Conservation (phyloP, 495 filamentous ascomycete genomes). For the Trichoderma virens region DNA sequence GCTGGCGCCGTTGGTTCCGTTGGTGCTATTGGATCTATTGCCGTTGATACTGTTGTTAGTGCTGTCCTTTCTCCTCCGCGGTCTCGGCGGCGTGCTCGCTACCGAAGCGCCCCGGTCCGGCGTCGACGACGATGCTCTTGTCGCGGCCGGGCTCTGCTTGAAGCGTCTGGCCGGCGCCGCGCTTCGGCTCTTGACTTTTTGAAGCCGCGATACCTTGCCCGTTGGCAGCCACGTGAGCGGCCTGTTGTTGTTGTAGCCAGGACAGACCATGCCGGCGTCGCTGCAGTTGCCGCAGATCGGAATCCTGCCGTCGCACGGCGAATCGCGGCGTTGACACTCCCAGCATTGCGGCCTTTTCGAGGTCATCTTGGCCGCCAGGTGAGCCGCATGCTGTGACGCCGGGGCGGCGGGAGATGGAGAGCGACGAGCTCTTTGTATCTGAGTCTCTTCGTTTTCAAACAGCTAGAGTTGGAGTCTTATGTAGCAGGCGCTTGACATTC, state of each 20-base stretch:
- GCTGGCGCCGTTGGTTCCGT: too few species aligned
- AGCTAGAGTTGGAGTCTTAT: too few species aligned
- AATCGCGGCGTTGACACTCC: slow-evolving; percentile 31
- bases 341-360: slow-evolving; percentile 24
- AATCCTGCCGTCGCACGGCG: slow-evolving; percentile 27
- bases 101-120: not conserved
- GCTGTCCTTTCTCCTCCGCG: not conserved
- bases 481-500: too few species aligned
- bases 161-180: too few species aligned
- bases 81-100: not conserved
- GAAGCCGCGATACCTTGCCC: slow-evolving; percentile 17
- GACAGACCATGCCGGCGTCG: slow-evolving; percentile 22
- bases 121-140: not conserved
- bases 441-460: too few species aligned
- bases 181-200: not conserved
- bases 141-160: too few species aligned
- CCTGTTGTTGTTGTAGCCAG: slow-evolving; percentile 27
- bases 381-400: not conserved
- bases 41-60: too few species aligned
- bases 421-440: not conserved
- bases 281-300: slow-evolving; percentile 26
- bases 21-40: too few species aligned
- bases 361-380: not conserved
- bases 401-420: not conserved
- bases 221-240: slow-evolving; percentile 25